Evolutionary conservation across 2,329 filamentous ascomycete genomes (phyloP).

Genomic region (Daldinia eschscholtzii): DNA sequence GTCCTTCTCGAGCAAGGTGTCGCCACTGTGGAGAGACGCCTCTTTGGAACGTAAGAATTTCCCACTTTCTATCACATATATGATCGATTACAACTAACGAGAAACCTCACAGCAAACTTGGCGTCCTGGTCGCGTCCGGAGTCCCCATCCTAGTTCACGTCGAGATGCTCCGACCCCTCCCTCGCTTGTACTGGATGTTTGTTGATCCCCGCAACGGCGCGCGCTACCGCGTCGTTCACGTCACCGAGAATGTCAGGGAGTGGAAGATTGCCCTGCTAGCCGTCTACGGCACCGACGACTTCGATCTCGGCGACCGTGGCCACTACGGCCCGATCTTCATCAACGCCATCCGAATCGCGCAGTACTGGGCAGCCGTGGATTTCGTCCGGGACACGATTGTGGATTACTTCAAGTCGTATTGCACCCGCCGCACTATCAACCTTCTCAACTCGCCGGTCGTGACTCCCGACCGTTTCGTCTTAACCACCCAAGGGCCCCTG

Average conservation of each 20-base stretch:
- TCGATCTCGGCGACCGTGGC: neutral
- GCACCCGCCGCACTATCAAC: neutral
- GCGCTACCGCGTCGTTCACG: neutral
- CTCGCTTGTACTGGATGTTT: conserved; percentile 1
- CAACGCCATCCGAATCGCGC: neutral
- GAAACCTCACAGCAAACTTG: neutral
- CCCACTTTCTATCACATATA: neutral
- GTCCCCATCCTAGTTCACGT: neutral
- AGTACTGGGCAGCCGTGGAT: neutral
- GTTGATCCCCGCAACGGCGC: neutral
- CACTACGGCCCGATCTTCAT: neutral
- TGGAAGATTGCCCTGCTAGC: conserved; percentile 9
- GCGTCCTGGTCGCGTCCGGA: neutral
- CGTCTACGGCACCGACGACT: neutral
- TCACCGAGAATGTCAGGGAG: neutral
- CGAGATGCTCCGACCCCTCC: conserved; percentile 1
- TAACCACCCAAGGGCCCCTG: neutral
- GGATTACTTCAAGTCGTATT: neutral
- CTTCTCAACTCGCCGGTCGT: neutral
- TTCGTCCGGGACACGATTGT: neutral
- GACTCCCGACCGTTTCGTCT: too few relatives aligned
- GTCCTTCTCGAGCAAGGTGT: neutral
- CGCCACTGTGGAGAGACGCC: neutral
- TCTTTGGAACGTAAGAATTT: neutral
- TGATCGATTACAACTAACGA: neutral